Percentiles rank a stretch among this genome's conserved stretches.
Evolutionary conservation across 2,329 filamentous ascomycete genomes (phyloP).

Genomic region (Grosmannia clavigera): DNA sequence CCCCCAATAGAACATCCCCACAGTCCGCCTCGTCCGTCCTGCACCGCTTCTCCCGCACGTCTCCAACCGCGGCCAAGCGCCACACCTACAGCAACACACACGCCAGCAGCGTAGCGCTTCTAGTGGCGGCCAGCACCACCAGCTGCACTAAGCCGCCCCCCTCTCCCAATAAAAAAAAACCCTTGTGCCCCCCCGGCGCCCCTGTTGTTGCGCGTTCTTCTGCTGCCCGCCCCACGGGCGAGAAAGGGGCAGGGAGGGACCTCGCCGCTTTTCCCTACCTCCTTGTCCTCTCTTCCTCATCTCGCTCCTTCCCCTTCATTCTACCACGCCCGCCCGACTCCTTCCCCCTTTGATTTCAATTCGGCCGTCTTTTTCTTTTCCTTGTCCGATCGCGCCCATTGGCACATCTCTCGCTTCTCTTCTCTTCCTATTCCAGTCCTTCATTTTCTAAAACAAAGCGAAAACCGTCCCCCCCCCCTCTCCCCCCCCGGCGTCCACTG

Average conservation of each 20-base stretch:
- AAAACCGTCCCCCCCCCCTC: not conserved
- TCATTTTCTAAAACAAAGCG: not conserved
- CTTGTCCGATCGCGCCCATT: not conserved
- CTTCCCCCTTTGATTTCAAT: not conserved
- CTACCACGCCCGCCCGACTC: not conserved
- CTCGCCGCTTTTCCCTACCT: not conserved
- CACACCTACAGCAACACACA: not conserved
- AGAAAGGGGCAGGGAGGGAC: not conserved
- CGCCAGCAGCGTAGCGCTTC: not conserved
- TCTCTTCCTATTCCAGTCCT: not conserved
- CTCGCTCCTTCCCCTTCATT: conserved; percentile 1
- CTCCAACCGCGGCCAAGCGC: not conserved
- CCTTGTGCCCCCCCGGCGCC: not conserved
- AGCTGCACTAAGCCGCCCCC: not conserved
- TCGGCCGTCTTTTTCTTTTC: conserved; percentile 1
- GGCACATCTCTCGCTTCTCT: not conserved
- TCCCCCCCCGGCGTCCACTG: not conserved
- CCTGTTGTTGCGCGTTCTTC: not conserved
- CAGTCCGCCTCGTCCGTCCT: not conserved
- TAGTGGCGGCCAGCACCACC: not conserved
- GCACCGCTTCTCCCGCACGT: too few relatives aligned
- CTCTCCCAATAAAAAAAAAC: not conserved
- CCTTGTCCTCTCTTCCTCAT: not conserved
- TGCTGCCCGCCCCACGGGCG: conserved; percentile 4
- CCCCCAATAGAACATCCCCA: not conserved